phyloP scores from a whole-genome alignment of 495 filamentous ascomycete genomes.

The Penicillium coffeae region DNA sequence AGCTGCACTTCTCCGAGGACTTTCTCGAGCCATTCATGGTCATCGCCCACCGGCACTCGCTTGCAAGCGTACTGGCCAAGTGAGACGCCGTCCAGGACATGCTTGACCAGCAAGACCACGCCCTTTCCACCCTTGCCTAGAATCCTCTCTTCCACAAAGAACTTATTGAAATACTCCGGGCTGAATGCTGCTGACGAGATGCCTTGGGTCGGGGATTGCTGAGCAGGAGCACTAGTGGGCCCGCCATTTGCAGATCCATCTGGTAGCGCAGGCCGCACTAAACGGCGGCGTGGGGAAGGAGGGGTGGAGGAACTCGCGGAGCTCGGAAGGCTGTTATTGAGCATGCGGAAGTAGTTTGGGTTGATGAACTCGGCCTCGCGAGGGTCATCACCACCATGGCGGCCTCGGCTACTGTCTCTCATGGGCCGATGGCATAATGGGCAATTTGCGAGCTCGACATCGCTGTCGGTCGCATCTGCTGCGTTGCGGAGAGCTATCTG shows the following conservation, averaged over 20 bases:
- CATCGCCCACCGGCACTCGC: constrained; percentile 89
- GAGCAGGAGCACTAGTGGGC: constrained; percentile 37
- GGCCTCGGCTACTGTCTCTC: constrained; percentile 42
- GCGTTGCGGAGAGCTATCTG: constrained; percentile 76
- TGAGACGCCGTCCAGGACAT: constrained; percentile 81
- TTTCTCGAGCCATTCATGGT: constrained; percentile 94
- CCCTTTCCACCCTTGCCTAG: constrained; percentile 91
- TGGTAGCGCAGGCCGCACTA: constrained; percentile 45
- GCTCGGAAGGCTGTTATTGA: constrained; percentile 58
- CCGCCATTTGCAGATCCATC: constrained; percentile 33
- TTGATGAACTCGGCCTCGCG: constrained; percentile 69
- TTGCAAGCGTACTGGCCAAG: constrained; percentile 96
- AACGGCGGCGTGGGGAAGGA: constrained; percentile 50
- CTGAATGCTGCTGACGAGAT: constrained; percentile 86
- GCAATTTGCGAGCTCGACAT: constrained; percentile 61
- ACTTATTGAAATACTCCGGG: constrained; percentile 83
- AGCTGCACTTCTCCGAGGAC: constrained; percentile 90
- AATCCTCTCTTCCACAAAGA: constrained; percentile 83
- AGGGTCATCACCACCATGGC: constrained; percentile 28
- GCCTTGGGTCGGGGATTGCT: constrained; percentile 55
- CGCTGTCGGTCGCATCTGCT: constrained; percentile 34
- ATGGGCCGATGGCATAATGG: constrained; percentile 85
- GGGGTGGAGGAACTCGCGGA: constrained; percentile 46
- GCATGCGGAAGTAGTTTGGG: constrained; percentile 91
- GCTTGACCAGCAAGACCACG: constrained; percentile 85